A percentile compares a stretch with the other conserved stretches of the same genome.
These are phyloP conservation scores for Starmerella riodocensis DNA, from an alignment of 805 yeast genomes.

Conservation along the genomic window DNA sequence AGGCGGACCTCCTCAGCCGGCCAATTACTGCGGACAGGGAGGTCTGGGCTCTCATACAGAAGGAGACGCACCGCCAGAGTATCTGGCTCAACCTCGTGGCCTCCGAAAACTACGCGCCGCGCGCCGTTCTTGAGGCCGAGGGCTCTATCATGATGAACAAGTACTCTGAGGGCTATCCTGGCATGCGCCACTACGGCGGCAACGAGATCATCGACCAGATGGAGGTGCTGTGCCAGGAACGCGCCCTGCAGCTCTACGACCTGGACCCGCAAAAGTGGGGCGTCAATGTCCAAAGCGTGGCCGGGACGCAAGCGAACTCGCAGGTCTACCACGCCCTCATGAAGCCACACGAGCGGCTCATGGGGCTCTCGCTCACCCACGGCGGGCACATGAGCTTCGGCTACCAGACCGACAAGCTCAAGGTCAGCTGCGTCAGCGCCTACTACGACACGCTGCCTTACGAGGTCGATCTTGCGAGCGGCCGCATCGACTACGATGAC, in stretches of 20 bases:
- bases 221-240: constrained; percentile 79
- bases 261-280: constrained; percentile 83
- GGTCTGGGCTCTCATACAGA: constrained; percentile 31
- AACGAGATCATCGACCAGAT: constrained; percentile 90
- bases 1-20: constrained; percentile 3
- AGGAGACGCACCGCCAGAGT: constrained; percentile 78
- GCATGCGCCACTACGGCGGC: constrained; percentile 97
- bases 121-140: constrained; percentile 86
- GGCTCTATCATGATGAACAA: constrained; percentile 97
- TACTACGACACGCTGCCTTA: constrained; percentile 98
- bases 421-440: constrained; percentile 88
- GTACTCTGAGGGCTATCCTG: constrained; percentile 98
- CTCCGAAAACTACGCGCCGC: constrained; percentile 91
- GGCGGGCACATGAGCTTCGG: constrained; percentile 99
- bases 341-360: constrained; percentile 89
- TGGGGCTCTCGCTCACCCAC: constrained; percentile 96
- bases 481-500: constrained; percentile 90
- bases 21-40: constrained; percentile 26
- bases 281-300: constrained; percentile 88
- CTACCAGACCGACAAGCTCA: constrained; percentile 84
- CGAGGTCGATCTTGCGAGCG: constrained; percentile 81
- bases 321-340: constrained; percentile 90
- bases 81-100: constrained; percentile 89
- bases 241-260: constrained; percentile 82
- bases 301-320: constrained; percentile 95